Conservation (phyloP, 1,139 yeast genomes). For the Kodamaea suecica region DNA sequence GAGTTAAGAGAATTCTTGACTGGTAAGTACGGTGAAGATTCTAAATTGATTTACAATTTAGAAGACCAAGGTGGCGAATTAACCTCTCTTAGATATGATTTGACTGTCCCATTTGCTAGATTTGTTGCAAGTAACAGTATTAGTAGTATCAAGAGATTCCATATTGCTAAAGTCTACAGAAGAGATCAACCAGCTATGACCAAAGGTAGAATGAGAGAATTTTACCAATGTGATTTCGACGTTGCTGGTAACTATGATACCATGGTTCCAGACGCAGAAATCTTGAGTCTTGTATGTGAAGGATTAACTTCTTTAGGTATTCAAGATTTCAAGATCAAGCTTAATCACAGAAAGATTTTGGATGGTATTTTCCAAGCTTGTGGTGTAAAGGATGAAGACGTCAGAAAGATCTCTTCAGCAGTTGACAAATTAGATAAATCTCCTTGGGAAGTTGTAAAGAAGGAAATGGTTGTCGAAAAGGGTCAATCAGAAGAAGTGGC, state of each 20-base stretch:
- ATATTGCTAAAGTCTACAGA: slow-evolving; percentile 95
- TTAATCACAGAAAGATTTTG: slow-evolving; percentile 90
- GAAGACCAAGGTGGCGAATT: slow-evolving; percentile 99
- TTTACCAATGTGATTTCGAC: slow-evolving; percentile 97
- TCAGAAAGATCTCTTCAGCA: slow-evolving; percentile 88
- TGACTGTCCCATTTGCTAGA: slow-evolving; percentile 97
- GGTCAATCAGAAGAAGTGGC: slow-evolving; percentile 89
- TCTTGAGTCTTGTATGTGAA: slow-evolving; percentile 74
- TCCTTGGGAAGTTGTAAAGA: slow-evolving; percentile 92
- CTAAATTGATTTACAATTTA: slow-evolving; percentile 88
- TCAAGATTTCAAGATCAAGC: slow-evolving; percentile 80
- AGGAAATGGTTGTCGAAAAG: slow-evolving; percentile 89
- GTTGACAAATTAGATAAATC: slow-evolving; percentile 93
- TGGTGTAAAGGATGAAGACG: slow-evolving; percentile 93
- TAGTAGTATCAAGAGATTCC: slow-evolving; percentile 86
- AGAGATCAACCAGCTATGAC: slow-evolving; percentile 99
- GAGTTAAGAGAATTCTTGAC: slow-evolving; percentile 92
- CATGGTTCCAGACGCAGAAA: slow-evolving; percentile 96
- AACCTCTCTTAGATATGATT: slow-evolving; percentile 89
- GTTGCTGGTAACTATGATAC: slow-evolving; percentile 87
- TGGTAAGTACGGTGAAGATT: slow-evolving; percentile 97
- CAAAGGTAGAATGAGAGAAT: slow-evolving; percentile 98
- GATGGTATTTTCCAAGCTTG: slow-evolving; percentile 95
- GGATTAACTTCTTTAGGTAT: slow-evolving; percentile 84
- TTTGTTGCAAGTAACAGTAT: slow-evolving; percentile 93